Percentiles rank a stretch among this genome's conserved stretches.
Conservation (phyloP, 768 basidiomycete species). For the Boletus subcaerulescens region DNA sequence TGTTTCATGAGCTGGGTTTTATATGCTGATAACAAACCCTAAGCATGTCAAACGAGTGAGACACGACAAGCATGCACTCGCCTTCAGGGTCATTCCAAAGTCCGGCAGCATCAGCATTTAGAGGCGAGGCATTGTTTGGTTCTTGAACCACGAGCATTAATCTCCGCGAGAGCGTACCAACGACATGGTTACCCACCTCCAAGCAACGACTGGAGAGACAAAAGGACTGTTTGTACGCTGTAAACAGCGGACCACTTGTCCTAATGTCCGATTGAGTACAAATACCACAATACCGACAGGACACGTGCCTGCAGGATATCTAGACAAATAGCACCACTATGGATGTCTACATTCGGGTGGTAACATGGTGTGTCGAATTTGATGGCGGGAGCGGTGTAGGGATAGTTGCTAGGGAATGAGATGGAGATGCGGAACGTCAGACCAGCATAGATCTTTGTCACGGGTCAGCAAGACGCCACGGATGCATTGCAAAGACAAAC, state of each 20-base stretch:
- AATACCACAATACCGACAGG: neutral
- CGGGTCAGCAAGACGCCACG: constrained; percentile 1
- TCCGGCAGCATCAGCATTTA: constrained; percentile 82
- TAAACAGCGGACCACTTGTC: constrained; percentile 95
- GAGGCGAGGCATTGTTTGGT: constrained; percentile 89
- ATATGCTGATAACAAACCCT: constrained; percentile 47
- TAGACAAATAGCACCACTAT: constrained; percentile 73
- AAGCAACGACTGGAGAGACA: constrained; percentile 84
- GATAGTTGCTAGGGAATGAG: constrained; percentile 83
- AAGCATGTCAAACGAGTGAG: neutral
- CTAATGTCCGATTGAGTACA: constrained; percentile 35
- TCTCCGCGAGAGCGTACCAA: neutral
- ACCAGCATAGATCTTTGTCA: constrained; percentile 66
- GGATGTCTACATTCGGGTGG: constrained; percentile 88
- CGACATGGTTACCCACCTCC: constrained; percentile 56
- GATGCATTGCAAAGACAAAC: constrained; percentile 23
- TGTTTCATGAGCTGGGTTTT: constrained; percentile 69
- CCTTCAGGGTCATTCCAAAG: constrained; percentile 76
- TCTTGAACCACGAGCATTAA: constrained; percentile 42
- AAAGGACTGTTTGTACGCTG: constrained; percentile 84
- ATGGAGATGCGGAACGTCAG: constrained; percentile 82
- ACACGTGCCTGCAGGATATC: constrained; percentile 77
- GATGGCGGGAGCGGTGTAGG: constrained; percentile 80
- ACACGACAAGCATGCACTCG: constrained; percentile 25
- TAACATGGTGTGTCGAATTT: constrained; percentile 88